Conservation (phyloP, 345 rosid species). For the Mangifera indica region DNA sequence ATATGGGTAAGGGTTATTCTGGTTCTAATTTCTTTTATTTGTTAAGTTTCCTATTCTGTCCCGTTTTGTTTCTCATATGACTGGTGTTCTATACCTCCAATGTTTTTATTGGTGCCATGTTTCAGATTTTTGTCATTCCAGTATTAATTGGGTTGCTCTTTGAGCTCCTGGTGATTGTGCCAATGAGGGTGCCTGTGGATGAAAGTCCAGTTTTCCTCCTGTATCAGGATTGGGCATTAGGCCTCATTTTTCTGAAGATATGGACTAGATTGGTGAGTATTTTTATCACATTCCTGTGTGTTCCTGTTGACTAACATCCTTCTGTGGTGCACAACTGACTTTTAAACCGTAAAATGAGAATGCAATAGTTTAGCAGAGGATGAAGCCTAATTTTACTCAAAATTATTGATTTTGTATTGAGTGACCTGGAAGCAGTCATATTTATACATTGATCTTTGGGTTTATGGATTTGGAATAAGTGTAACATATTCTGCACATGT, state of each 20-base stretch:
- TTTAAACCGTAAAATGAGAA: neutral
- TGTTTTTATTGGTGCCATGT: slow-evolving; percentile 1
- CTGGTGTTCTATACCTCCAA: neutral
- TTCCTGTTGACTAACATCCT: neutral
- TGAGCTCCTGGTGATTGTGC: slow-evolving; percentile 97
- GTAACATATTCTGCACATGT: too few species aligned
- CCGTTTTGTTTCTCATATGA: neutral
- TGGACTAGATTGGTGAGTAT: slow-evolving; percentile 91
- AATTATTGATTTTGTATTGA: neutral
- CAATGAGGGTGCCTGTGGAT: slow-evolving; percentile 99
- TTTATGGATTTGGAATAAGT: too few species aligned
- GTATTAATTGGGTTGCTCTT: slow-evolving; percentile 91
- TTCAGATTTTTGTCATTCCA: slow-evolving; percentile 88
- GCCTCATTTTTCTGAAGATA: slow-evolving; percentile 93
- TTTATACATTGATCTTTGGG: neutral
- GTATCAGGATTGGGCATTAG: slow-evolving; percentile 99
- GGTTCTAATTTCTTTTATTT: neutral
- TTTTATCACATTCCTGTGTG: neutral
- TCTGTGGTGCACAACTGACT: neutral
- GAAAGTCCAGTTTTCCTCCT: slow-evolving; percentile 99
- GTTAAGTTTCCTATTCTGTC: slow-evolving; percentile 1
- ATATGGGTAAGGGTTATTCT: slow-evolving; percentile 68
- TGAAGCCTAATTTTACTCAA: too few species aligned
- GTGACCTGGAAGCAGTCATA: neutral
- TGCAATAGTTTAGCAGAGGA: neutral